Evolutionary conservation across 257 asterid species (phyloP).

Genomic region (Plantago elongata): DNA sequence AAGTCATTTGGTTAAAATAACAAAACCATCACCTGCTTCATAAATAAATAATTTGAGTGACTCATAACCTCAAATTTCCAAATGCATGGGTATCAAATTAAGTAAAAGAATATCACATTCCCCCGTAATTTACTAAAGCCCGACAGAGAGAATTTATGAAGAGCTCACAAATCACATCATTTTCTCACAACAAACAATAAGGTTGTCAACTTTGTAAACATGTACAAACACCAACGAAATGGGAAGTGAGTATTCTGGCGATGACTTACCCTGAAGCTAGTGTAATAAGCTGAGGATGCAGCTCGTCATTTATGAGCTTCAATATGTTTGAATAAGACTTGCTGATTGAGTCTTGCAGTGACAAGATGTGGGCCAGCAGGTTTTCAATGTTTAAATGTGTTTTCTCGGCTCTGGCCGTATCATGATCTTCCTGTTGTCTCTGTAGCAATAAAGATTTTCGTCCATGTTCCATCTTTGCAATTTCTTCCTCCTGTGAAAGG

Average conservation of each 20-base stretch:
- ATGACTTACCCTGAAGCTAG: slow-evolving; percentile 62
- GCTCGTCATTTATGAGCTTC: slow-evolving; percentile 56
- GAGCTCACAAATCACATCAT: neutral
- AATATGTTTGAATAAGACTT: slow-evolving; percentile 43
- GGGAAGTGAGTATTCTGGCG: neutral
- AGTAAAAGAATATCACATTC: no score
- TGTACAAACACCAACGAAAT: neutral
- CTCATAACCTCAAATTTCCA: no score
- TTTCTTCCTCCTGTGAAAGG: slow-evolving; percentile 54
- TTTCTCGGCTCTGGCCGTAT: slow-evolving; percentile 53
- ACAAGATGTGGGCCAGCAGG: slow-evolving; percentile 46
- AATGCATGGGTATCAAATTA: no score
- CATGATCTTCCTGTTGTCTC: slow-evolving; percentile 67
- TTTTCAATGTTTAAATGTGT: slow-evolving; percentile 49
- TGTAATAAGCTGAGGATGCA: slow-evolving; percentile 68
- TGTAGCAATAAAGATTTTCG: slow-evolving; percentile 48
- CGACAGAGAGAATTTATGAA: neutral
- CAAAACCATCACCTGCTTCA: no score
- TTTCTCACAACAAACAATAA: neutral
- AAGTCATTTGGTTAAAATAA: no score
- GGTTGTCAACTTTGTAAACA: neutral
- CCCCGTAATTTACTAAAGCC: neutral
- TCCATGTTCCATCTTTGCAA: slow-evolving; percentile 56
- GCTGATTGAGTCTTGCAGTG: slow-evolving; percentile 57
- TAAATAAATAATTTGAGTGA: no score